Conservation (phyloP, 768 basidiomycete species). For the Hypsizygus marmoreus region DNA sequence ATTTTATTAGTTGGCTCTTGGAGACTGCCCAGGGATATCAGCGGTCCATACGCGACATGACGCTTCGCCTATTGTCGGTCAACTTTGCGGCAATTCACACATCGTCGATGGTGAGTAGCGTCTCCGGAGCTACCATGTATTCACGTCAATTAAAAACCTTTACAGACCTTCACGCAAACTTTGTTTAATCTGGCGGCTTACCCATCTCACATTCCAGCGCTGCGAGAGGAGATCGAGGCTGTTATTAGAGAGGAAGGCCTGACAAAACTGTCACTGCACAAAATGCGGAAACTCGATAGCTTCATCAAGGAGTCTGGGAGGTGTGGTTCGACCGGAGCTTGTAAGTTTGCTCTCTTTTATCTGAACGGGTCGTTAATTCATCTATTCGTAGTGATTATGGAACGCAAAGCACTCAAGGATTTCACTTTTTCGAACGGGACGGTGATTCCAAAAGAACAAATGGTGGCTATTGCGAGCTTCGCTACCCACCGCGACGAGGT, state of each 20-base stretch:
- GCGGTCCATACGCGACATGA: constrained; percentile 28
- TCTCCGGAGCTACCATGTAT: neutral
- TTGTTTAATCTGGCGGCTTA: constrained; percentile 28
- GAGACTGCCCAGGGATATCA: constrained; percentile 35
- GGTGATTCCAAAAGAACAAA: constrained; percentile 24
- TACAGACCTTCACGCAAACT: constrained; percentile 28
- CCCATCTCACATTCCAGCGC: constrained; percentile 23
- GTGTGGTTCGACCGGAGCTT: constrained; percentile 22
- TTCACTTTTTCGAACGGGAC: constrained; percentile 30
- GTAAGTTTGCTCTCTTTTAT: constrained; percentile 21
- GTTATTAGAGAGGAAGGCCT: constrained; percentile 39
- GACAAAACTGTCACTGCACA: constrained; percentile 34
- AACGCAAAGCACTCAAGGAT: constrained; percentile 19
- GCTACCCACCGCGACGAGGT: constrained; percentile 13
- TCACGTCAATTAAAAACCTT: neutral
- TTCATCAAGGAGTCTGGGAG: constrained; percentile 44
- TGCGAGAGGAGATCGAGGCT: constrained; percentile 40
- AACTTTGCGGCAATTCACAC: constrained; percentile 46
- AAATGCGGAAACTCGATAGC: constrained; percentile 47
- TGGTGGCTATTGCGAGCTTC: constrained; percentile 11
- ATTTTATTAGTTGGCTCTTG: constrained; percentile 49
- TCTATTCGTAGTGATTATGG: constrained; percentile 18
- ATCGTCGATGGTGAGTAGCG: constrained; percentile 32
- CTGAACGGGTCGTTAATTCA: neutral
- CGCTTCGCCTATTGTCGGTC: constrained; percentile 30